These are phyloP conservation scores for Phytophthora hybrid DNA, from an alignment of 352 stramenopile genomes.

Conservation along the genomic window DNA sequence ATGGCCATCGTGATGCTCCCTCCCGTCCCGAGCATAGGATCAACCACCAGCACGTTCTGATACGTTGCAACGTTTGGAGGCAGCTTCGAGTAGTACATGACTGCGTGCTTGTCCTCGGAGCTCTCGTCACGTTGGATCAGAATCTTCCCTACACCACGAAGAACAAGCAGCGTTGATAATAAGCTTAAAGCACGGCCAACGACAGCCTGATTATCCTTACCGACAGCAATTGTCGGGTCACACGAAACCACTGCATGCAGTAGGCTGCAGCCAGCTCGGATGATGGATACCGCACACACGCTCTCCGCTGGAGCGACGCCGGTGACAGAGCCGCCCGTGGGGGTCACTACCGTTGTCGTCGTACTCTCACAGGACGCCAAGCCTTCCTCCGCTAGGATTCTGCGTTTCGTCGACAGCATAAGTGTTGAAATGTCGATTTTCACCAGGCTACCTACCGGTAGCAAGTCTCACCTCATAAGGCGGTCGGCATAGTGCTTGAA, in stretches of 20 bases:
- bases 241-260: slow-evolving; percentile 90
- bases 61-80: slow-evolving; percentile 76
- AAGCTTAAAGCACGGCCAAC: too few species aligned
- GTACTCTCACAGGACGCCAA: slow-evolving; percentile 60
- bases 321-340: slow-evolving; percentile 62
- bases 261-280: slow-evolving; percentile 90
- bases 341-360: slow-evolving; percentile 58
- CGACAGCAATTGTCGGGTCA: slow-evolving; percentile 79
- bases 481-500: slow-evolving; percentile 84
- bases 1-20: slow-evolving; percentile 93
- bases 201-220: slow-evolving; percentile 28
- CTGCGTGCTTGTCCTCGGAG: slow-evolving; percentile 78
- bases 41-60: slow-evolving; percentile 92
- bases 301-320: slow-evolving; percentile 54
- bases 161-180: background rate
- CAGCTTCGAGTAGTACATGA: slow-evolving; percentile 96
- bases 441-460: background rate
- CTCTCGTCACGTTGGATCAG: slow-evolving; percentile 96
- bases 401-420: slow-evolving; percentile 18
- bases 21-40: slow-evolving; percentile 96
- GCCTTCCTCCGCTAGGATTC: slow-evolving; percentile 73
- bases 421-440: background rate
- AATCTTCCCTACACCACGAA: slow-evolving; percentile 86
- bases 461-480: slow-evolving; percentile 60
- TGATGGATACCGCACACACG: slow-evolving; percentile 94